A percentile compares a stretch with the other conserved stretches of the same genome.
Evolutionary conservation across 2,329 filamentous ascomycete genomes (phyloP).

Genomic region (Tolypocladium tropicale): DNA sequence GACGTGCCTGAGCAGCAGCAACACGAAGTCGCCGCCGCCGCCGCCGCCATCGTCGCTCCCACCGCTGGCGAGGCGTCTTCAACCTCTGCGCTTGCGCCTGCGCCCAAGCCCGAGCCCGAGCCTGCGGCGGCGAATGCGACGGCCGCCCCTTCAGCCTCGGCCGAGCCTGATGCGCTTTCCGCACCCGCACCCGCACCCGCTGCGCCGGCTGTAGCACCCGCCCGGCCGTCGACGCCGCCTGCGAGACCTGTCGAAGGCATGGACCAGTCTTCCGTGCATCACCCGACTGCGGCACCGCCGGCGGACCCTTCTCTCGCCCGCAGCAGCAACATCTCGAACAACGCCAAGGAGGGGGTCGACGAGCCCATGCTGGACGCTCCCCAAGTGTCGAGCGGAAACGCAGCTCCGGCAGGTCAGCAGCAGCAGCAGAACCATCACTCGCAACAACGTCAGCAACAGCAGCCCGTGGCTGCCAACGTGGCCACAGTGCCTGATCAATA

Average conservation of each 20-base stretch:
- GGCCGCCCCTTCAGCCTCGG: not conserved
- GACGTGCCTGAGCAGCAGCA: not conserved
- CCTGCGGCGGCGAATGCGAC: not conserved
- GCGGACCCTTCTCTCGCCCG: not conserved
- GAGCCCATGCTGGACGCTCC: constrained; percentile 10
- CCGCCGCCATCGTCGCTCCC: not conserved
- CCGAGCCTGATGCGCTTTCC: not conserved
- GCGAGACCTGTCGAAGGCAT: constrained; percentile 1
- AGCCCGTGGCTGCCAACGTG: constrained; percentile 3
- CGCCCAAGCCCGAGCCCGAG: not conserved
- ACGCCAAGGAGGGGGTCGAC: constrained; percentile 4
- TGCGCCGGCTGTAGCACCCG: not conserved
- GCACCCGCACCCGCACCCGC: not conserved
- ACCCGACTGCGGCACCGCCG: not conserved
- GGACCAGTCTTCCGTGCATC: not conserved
- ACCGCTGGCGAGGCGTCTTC: not conserved
- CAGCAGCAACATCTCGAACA: not conserved
- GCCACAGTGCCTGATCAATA: constrained; percentile 14
- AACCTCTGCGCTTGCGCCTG: not conserved
- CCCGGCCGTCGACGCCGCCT: constrained; percentile 6
- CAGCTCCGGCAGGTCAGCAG: constrained; percentile 2
- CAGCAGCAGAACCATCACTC: constrained; percentile 1
- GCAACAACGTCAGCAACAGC: constrained; percentile 8
- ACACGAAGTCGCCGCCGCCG: not conserved
- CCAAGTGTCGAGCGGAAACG: not conserved